These are phyloP conservation scores for Xylaria sp. DNA, from an alignment of 2,329 filamentous ascomycete genomes.

Conservation along the genomic window DNA sequence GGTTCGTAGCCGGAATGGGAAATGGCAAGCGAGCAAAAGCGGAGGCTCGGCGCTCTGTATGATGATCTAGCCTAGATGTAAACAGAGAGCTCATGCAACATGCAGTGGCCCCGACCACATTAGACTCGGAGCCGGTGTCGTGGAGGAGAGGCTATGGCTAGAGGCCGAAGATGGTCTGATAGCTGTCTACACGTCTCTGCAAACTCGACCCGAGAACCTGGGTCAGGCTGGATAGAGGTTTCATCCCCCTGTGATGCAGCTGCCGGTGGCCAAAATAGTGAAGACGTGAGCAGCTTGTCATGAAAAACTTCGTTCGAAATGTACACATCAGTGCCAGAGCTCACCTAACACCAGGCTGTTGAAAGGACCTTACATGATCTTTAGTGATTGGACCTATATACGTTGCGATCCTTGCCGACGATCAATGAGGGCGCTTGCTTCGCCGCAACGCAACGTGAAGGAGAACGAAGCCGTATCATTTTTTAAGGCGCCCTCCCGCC, in stretches of 20 bases:
- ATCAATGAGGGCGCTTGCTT: slow-evolving; percentile 39
- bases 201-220: slow-evolving; percentile 36
- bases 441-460: slow-evolving; percentile 38
- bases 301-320: neutral
- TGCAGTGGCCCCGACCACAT: slow-evolving; percentile 24
- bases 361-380: slow-evolving; percentile 31
- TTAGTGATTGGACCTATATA: slow-evolving; percentile 19
- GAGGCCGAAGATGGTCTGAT: slow-evolving; percentile 13
- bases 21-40: slow-evolving; percentile 56
- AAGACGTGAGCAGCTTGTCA: slow-evolving; percentile 4
- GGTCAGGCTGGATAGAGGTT: slow-evolving; percentile 26
- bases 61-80: slow-evolving; percentile 41
- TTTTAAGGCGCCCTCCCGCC: slow-evolving; percentile 17
- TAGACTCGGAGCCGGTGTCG: slow-evolving; percentile 12
- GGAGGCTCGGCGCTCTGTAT: slow-evolving; percentile 42
- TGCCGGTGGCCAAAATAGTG: slow-evolving; percentile 10
- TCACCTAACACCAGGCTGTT: slow-evolving; percentile 8
- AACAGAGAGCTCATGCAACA: slow-evolving; percentile 42
- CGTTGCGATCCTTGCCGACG: slow-evolving; percentile 41
- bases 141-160: slow-evolving; percentile 2
- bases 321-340: neutral
- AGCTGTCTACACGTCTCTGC: slow-evolving; percentile 6
- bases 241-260: slow-evolving; percentile 33
- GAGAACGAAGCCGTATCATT: slow-evolving; percentile 27
- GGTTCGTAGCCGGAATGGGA: slow-evolving; percentile 48